Base-by-base conservation (phyloP, 495 filamentous ascomycete species). In the Neurospora tetraspora region DNA sequence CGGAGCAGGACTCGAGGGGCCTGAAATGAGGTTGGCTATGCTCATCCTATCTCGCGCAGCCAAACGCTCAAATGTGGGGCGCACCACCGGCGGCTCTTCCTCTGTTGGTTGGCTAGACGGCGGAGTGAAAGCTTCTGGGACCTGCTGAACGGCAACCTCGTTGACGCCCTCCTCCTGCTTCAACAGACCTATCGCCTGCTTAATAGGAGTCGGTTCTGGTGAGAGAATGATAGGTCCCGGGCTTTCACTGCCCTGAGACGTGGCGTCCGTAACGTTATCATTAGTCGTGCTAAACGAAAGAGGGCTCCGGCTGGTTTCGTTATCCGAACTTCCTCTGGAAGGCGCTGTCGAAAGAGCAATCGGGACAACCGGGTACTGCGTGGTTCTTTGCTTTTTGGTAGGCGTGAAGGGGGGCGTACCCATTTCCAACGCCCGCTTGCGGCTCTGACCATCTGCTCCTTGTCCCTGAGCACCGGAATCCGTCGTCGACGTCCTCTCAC, bases 331-430 rank as follows among this genome's bases (percentile, higher is more conserved):
- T 43, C 43, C 77, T 42, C 79, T 76, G 2, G 79, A 81, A 18
- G 65, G 73, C 3, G 72, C 47, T 2, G 77, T 70, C 18, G 71
- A 74, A 12, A 76, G 65, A 10, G 80, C 18, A 37, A 82, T 45
- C 12, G 80, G 70, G 7, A 72, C 69, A 7, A 83, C 71, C 0
- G 81, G 80, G 73, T 80, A 83, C 8, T 78, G 77, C 8, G 73
- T 73, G 9, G 78, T 79, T 73, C 82, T 86, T 3, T 78, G 73
- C 39, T 76, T 81, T 75, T 86, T 86, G n/a, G 80, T 73, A 0
- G 85, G 85, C 0, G 85, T 86, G 20, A 80, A 74, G 0, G 85
- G 85, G 6, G 85, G 85, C 9, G 85, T 83, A 12, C 79, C 80
- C 16, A 86, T 74, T 18, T 61, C 53, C 12, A 34, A 31, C 23